Base-by-base conservation (phyloP, 768 basidiomycete genomes). In the Rhizopogon vesiculosus region DNA sequence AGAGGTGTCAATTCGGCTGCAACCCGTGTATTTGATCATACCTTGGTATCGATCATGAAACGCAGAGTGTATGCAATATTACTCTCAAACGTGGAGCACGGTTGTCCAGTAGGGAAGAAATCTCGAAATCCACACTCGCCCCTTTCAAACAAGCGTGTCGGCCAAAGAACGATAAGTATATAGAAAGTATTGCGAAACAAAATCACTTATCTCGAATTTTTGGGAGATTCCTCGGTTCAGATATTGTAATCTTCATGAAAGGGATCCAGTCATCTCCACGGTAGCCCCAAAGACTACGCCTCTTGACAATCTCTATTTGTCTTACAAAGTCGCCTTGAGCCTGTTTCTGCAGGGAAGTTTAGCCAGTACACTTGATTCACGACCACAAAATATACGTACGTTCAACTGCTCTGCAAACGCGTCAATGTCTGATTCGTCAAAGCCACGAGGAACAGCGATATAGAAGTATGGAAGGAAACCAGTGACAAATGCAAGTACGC, bases 31-130 rank as follows among this genome's bases (percentile, higher is more conserved):
- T n/a, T 35, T 1, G 5, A 59, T 61, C 69, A 19, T 19, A 92
- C 95, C 78, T 93, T 87, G 5, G 91, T 89, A 66, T 99, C 97
- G 58, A 99, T 96, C 97, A 99, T 99, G 70, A 98, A 98, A 7
- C 97, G 84, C 50, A 99, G 75, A 3, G 81, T 85, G 65, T 92
- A 99, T 0, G 83, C 84, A 53, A 99, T 91, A 66, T 98, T 98
- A 64, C 94, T 97, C 70, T 99, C 97, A 59, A 79, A 99, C 0
- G 96, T 98, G 29, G 84, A 56, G 15, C 85, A 73, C 28, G 77
- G 69, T 29, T 75, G 74, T 12, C 71, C 73, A 9, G 66, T 65
- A n/a, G 69, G 61, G 55, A 83, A 89, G 28, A 89, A 70, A 56
- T 77, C 83, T 56, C 82, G 75, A 65, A 82, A 93, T 22, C 75